A percentile compares a stretch with the other conserved stretches of the same genome.
These are phyloP conservation scores for Sporothrix euskadiensis DNA, from an alignment of 2,329 filamentous ascomycete species.

Conservation along the genomic window DNA sequence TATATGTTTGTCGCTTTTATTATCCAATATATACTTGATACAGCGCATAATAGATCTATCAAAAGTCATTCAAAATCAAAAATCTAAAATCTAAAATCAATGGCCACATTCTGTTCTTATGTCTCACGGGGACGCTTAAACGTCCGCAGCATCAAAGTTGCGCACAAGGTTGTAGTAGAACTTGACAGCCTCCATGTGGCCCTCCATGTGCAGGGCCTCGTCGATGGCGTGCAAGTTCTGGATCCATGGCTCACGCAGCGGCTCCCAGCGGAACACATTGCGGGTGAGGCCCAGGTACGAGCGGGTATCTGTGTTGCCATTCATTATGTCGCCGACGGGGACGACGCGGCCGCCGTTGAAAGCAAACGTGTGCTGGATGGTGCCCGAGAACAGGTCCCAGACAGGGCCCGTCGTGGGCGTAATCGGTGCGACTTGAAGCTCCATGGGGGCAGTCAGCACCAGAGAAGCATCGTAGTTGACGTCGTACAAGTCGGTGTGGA, in stretches of 20 bases:
- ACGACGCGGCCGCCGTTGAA: constrained; percentile 41
- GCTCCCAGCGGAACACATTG: constrained; percentile 53
- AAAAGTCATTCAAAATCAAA: background rate
- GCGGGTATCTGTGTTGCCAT: constrained; percentile 53
- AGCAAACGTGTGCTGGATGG: constrained; percentile 37
- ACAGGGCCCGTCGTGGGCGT: constrained; percentile 39
- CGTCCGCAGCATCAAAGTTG: constrained; percentile 42
- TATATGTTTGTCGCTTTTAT: background rate
- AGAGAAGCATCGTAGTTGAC: constrained; percentile 47
- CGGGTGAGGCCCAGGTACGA: constrained; percentile 46
- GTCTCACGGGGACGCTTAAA: background rate
- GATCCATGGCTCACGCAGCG: constrained; percentile 40
- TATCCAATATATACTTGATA: constrained; percentile 14
- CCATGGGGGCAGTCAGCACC: constrained; percentile 40
- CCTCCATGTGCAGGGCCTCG: constrained; percentile 42
- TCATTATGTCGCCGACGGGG: constrained; percentile 55
- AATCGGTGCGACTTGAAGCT: constrained; percentile 41
- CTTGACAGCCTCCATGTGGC: constrained; percentile 41
- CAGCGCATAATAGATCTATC: background rate
- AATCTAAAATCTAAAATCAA: too few relatives aligned
- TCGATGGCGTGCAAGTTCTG: constrained; percentile 45
- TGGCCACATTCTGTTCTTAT: background rate
- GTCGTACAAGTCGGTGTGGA: constrained; percentile 39
- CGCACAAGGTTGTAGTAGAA: constrained; percentile 46
- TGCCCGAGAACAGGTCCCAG: constrained; percentile 39